Base-by-base conservation (phyloP, 176 grass and related monocot genomes). In the Carex scoparia region DNA sequence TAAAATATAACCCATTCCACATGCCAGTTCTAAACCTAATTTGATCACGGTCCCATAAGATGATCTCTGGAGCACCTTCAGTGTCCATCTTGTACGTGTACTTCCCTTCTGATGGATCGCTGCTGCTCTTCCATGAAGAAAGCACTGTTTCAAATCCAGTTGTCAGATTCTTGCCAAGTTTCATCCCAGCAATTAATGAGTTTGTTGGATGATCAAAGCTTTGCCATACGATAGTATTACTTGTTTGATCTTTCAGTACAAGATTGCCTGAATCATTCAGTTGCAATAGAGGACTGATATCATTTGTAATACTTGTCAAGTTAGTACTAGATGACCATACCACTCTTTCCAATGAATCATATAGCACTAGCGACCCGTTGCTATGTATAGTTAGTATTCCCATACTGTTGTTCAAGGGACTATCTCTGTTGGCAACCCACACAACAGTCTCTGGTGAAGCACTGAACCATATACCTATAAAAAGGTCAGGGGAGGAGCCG, bases 371-470 rank as follows among this genome's bases (percentile, higher is more conserved):
- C 0, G 37, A 19, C 13, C 89, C 92, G 7, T 55, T 55, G 48
- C 19, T 46, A 48, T 10, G 76, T 7, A 94, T 10, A 2, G 32
- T 1, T 18, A 89, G 4, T 1, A 51, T 4, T 58, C 79, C 79
- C 23, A 83, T 81, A 1, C 62, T 69, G 71, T 16, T 60, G 40
- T 67, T 88, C 2, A 91, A 76, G 4, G 92, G 87, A 76, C 46
- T 48, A 68, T 85, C 87, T 33, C 92, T 82, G 81, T 94, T 94
- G 67, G 92, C 88, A 55, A 94, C 89, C 92, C 92, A 94, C n/a
- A 94, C 74, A 4, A 94, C 55, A 64, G 76, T 81, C 37, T 42
- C 49, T 12, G 90, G 74, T 28, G 86, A 71, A 38, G 83, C 76
- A 44, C 73, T 83, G 84, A 86, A 94, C 92, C 90, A 92, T 30